Percentiles rank a stretch among this genome's conserved stretches.
These are phyloP conservation scores for Amylocystis lapponica DNA, from an alignment of 768 basidiomycete species.

Conservation along the genomic window DNA sequence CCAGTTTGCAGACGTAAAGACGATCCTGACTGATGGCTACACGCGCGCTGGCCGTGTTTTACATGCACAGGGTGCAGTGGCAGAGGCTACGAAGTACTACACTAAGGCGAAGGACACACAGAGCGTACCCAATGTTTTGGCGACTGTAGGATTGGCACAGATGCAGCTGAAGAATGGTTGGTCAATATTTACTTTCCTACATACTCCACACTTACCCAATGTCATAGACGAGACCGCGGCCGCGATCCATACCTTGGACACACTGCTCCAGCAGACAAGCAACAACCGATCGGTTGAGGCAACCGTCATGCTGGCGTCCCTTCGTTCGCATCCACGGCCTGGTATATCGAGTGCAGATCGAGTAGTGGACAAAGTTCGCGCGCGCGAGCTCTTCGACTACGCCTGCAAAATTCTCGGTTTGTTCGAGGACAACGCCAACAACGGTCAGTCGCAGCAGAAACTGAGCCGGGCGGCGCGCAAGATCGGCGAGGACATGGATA, in stretches of 20 bases:
- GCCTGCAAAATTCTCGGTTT: constrained; percentile 58
- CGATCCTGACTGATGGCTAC: constrained; percentile 82
- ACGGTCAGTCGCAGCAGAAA: constrained; percentile 12
- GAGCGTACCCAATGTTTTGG: constrained; percentile 69
- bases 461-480: constrained; percentile 34
- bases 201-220: neutral
- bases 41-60: constrained; percentile 76
- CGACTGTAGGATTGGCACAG: constrained; percentile 81
- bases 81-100: constrained; percentile 68
- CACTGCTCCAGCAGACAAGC: constrained; percentile 61
- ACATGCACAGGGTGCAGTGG: constrained; percentile 62
- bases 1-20: constrained; percentile 86
- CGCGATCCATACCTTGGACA: constrained; percentile 82
- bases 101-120: constrained; percentile 59
- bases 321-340: constrained; percentile 78
- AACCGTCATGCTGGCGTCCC: constrained; percentile 80
- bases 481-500: constrained; percentile 73
- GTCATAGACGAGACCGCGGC: constrained; percentile 72
- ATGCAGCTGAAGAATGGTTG: constrained; percentile 82
- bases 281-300: constrained; percentile 66
- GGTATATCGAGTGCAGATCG: constrained; percentile 73
- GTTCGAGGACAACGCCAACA: constrained; percentile 40
- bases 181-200: constrained; percentile 3
- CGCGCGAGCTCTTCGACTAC: constrained; percentile 79
- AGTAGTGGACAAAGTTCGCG: constrained; percentile 61